Evolutionary conservation across 805 yeast species (phyloP), one percentile per base, ranked within the genome.

Genomic region (Scheffersomyces ergatensis): DNA sequence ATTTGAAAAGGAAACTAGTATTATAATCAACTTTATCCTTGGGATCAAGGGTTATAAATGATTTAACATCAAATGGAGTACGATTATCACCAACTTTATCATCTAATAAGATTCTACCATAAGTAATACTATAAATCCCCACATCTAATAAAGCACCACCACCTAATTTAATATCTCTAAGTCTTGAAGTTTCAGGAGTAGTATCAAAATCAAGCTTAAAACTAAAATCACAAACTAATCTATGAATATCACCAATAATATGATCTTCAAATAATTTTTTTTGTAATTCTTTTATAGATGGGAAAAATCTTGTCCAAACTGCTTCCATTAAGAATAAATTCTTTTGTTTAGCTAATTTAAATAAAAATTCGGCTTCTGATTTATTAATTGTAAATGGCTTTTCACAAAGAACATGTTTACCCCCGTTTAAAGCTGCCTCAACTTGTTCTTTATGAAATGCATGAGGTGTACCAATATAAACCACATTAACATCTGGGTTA

Each of bases 131-230:
- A 45, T 79, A 79, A 36, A 78, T 67, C 2, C 83, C 82, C 40
- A 78, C 62, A 52, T 79, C 84, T 47, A 78, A 65, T 34, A 78
- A 51, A 0, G 80, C 74, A 17, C 85, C 83, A 12, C 79, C 85
- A 4, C 78, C 83, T 35, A 76, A 63, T 14, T 58, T 55, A 4
- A 67, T 71, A 51, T 73, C 68, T 40, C 72, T 58, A 41, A 75
- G 50, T 36, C 82, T 55, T 1, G 68, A 61, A 14, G 46, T 38
- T 2, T 46, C 23, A 3, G 70, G 66, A 33, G 63, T 43, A 16
- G 55, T 47, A 15, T 54, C 62, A n/a, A 67, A 43, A 36, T 62
- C 63, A 15, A 61, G 58, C 46, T 62, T 59, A 42, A 55, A 62
- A 5, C 72, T 58, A 48, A 74, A 69, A 48, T 78, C 80, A 15